Conservation (phyloP, 345 rosid species). For the Aquilaria yunnanensis region DNA sequence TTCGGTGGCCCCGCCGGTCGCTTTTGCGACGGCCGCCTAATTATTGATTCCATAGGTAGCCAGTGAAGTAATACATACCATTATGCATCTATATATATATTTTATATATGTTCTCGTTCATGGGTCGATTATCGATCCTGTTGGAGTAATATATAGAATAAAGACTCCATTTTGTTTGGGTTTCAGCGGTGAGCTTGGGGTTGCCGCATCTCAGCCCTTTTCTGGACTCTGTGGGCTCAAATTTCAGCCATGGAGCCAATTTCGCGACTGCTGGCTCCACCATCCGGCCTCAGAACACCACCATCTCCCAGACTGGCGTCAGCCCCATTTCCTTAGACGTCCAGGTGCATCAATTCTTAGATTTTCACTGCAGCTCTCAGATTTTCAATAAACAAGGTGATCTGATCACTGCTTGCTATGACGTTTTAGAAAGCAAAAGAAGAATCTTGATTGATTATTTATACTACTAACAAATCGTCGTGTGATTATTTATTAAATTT, state of each 20-base stretch:
- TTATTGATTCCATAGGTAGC: constrained; percentile 77
- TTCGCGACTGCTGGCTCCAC: constrained; percentile 94
- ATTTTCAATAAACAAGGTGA: constrained; percentile 40
- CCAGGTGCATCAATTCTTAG: constrained; percentile 46
- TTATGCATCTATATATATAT: not conserved
- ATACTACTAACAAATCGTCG: too few relatives aligned
- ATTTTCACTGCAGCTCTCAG: constrained; percentile 58
- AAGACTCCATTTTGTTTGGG: not conserved
- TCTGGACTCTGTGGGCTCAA: constrained; percentile 71
- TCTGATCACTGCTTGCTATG: too few relatives aligned
- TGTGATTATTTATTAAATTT: too few relatives aligned
- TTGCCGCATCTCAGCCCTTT: constrained; percentile 68
- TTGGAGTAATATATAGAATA: not conserved
- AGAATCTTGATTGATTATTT: too few relatives aligned
- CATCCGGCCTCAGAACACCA: constrained; percentile 64
- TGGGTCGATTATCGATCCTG: not conserved
- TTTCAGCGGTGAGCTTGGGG: constrained; percentile 51
- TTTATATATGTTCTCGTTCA: not conserved
- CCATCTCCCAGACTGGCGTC: constrained; percentile 64
- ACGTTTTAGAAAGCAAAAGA: too few relatives aligned
- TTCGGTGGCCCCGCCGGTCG: constrained; percentile 79
- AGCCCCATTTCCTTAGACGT: constrained; percentile 82
- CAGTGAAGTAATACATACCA: not conserved
- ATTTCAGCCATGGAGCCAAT: constrained; percentile 82
- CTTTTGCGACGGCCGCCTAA: constrained; percentile 81